phyloP scores from a whole-genome alignment of 768 basidiomycete species.

The Hortiboletus flavorubellus region DNA sequence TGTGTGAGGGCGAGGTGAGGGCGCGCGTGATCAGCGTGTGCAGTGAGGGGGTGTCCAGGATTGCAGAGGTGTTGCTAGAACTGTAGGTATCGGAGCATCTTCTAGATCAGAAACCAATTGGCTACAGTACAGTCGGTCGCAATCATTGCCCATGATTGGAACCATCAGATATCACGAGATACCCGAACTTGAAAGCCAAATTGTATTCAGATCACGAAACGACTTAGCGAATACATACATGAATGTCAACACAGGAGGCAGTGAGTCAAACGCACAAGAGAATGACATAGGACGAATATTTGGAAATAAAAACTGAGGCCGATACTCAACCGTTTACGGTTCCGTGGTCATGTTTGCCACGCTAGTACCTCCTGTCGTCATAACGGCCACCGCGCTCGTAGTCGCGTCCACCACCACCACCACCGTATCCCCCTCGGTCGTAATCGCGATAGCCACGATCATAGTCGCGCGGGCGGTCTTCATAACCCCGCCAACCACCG shows the following conservation, averaged over 20 bases:
- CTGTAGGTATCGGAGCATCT: slow-evolving; percentile 25
- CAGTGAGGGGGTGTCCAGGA: slow-evolving; percentile 60
- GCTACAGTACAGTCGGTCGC: too few species aligned
- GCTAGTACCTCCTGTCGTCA: too few species aligned
- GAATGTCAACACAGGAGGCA: too few species aligned
- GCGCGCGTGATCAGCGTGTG: neutral
- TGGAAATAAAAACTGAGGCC: neutral
- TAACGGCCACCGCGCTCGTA: too few species aligned
- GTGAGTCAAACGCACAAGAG: neutral
- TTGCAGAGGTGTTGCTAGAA: slow-evolving; percentile 59
- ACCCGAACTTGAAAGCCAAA: too few species aligned
- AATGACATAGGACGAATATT: neutral
- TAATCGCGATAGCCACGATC: slow-evolving; percentile 42
- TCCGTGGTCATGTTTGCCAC: too few species aligned
- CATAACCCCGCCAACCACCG: slow-evolving; percentile 36
- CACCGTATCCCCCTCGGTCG: slow-evolving; percentile 33
- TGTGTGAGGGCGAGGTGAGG: too few species aligned
- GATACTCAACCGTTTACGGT: neutral
- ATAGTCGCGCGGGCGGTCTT: slow-evolving; percentile 29
- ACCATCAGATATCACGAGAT: too few species aligned
- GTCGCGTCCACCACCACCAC: neutral
- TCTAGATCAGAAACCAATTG: too few species aligned
- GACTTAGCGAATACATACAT: too few species aligned
- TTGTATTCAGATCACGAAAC: too few species aligned
- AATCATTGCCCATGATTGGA: too few species aligned